Evolutionary conservation across 169 alveolate species (phyloP).

Genomic region (Theileria equi): DNA sequence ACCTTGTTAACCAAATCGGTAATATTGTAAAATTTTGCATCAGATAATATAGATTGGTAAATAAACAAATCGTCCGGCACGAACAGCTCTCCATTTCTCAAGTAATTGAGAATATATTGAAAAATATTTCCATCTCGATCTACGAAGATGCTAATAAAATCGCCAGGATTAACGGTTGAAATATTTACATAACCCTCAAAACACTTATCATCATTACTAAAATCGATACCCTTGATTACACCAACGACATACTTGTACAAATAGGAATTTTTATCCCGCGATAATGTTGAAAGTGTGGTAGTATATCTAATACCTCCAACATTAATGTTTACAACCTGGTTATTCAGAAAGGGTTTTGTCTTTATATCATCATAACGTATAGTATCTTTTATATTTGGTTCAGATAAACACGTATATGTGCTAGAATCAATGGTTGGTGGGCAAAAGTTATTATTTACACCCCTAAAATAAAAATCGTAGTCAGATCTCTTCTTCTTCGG

Average conservation of each 20-base stretch:
- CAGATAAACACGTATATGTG: slow-evolving; percentile 5
- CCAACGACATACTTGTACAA: slow-evolving; percentile 8
- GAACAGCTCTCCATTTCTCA: slow-evolving; percentile 42
- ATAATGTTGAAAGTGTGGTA: slow-evolving; percentile 43
- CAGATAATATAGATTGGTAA: slow-evolving; percentile 31
- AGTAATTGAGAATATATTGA: slow-evolving; percentile 36
- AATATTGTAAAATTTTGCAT: slow-evolving; percentile 43
- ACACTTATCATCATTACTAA: not conserved
- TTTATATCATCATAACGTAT: not conserved
- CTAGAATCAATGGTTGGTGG: not conserved
- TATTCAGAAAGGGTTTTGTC: not conserved
- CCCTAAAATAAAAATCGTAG: slow-evolving; percentile 19
- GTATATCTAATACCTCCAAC: slow-evolving; percentile 59
- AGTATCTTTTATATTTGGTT: not conserved
- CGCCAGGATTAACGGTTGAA: slow-evolving; percentile 6
- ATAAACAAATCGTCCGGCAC: slow-evolving; percentile 39
- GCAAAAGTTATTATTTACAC: not conserved
- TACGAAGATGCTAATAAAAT: slow-evolving; percentile 40
- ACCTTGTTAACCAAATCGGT: slow-evolving; percentile 1
- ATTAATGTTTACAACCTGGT: slow-evolving; percentile 35
- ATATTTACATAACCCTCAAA: slow-evolving; percentile 13
- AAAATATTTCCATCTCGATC: slow-evolving; percentile 57
- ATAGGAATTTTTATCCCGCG: slow-evolving; percentile 12
- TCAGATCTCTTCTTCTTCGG: slow-evolving; percentile 18
- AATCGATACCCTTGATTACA: not conserved